These are phyloP conservation scores for Monosporascus ibericus DNA, from an alignment of 2,329 filamentous ascomycete genomes.

Conservation along the genomic window DNA sequence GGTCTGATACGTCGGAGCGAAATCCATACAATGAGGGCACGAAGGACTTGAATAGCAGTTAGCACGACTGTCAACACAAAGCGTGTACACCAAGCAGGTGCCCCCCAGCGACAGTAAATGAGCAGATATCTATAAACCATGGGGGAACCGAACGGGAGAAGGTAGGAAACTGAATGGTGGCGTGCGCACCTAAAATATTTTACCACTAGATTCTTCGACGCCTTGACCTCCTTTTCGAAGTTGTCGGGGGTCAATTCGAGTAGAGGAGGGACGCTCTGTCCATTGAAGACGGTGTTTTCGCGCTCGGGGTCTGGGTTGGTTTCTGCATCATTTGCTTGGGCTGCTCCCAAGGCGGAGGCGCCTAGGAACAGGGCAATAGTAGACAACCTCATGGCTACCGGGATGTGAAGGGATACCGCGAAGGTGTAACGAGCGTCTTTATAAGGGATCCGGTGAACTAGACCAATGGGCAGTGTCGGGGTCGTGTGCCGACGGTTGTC, in stretches of 20 bases:
- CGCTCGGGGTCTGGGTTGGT: constrained; percentile 31
- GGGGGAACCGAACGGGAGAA: too few species aligned
- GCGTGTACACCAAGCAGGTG: background rate
- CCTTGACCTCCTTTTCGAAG: constrained; percentile 50
- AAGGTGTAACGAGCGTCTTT: constrained; percentile 14
- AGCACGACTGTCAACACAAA: constrained; percentile 1
- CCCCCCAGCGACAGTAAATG: constrained; percentile 4
- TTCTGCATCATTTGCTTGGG: constrained; percentile 29
- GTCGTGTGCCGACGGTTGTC: background rate
- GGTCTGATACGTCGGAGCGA: constrained; percentile 84
- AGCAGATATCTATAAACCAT: constrained; percentile 2
- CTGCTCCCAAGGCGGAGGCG: constrained; percentile 34
- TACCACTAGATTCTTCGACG: constrained; percentile 46
- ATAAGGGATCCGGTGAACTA: constrained; percentile 1
- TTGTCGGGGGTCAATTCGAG: constrained; percentile 52
- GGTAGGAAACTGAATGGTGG: too few species aligned
- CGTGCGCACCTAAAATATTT: constrained; percentile 61
- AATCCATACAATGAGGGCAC: constrained; percentile 68
- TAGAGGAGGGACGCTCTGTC: constrained; percentile 59
- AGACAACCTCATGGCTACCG: constrained; percentile 36
- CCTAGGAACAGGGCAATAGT: constrained; percentile 41
- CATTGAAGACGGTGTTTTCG: constrained; percentile 58
- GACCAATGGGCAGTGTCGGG: background rate
- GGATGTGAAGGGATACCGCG: constrained; percentile 11
- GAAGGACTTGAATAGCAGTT: constrained; percentile 39